Percentiles rank a stretch among this genome's conserved stretches.
Evolutionary conservation across 257 asterid genomes (phyloP).

Genomic region (Cinchona pubescens): DNA sequence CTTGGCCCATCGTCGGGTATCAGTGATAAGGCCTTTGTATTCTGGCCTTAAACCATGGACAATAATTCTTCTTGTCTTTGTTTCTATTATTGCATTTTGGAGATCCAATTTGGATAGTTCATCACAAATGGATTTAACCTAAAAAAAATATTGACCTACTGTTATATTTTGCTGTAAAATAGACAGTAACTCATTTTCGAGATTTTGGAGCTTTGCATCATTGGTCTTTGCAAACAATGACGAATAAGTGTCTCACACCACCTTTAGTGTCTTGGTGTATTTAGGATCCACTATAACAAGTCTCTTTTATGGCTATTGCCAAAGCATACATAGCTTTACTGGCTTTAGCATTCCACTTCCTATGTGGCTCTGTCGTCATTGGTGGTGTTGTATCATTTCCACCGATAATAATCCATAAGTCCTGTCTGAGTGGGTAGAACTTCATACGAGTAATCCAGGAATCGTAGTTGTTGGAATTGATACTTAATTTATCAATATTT

Average conservation of each 20-base stretch:
- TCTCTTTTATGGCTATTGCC: not conserved
- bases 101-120: not conserved
- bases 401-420: too few relatives aligned
- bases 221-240: too few relatives aligned
- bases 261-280: not conserved
- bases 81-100: not conserved
- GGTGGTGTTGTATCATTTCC: not conserved
- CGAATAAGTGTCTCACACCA: slow-evolving; percentile 8
- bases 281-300: not conserved
- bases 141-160: not conserved
- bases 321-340: too few relatives aligned
- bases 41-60: too few relatives aligned
- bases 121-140: not conserved
- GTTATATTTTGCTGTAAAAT: not conserved
- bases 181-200: too few relatives aligned
- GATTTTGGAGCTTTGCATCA: too few relatives aligned
- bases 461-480: too few relatives aligned
- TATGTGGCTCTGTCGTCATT: not conserved
- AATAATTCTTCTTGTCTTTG: not conserved
- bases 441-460: too few relatives aligned
- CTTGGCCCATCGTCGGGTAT: not conserved
- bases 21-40: not conserved
- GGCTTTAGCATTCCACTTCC: not conserved
- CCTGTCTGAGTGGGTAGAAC: too few relatives aligned
- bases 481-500: too few relatives aligned